Base-by-base conservation (phyloP, 768 basidiomycete species). In the Hygrocybe coccinea region DNA sequence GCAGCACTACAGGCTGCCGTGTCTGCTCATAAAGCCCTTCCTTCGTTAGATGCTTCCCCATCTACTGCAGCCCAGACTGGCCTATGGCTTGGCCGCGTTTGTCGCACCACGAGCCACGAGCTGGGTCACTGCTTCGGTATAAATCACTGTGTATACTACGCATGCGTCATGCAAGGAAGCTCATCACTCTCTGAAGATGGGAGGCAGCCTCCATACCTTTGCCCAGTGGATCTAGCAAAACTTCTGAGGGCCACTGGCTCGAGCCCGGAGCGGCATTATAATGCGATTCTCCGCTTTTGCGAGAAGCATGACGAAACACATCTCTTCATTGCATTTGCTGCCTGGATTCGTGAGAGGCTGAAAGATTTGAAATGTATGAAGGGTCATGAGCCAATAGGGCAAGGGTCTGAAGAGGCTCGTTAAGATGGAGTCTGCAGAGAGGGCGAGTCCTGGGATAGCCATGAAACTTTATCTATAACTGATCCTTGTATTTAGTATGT, bases 121-220 rank as follows among this genome's bases (percentile, higher is more conserved):
- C 56, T 76, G 43, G 67, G 78, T 50, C 78, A 79, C 65, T 70
- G 71, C 55, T 66, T 70, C 12, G 69, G 71, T 19, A 70, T 73
- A n/a, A 69, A 75, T 44, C 71, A 74, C 55, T 72, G 71, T 55
- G 65, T 70, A 2, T 73, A 70, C 52, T 72, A 70, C 44, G 71
- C 71, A 5, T 74, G 71, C 52, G 51, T 60, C n/a, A 74, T 73
- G 71, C 73, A 73, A 41, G 69, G 70, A 15, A 72, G 65, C 10
- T 60, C 68, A 2, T 65, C 59, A 5, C 58, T 74, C 3, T 59
- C 53, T 36, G 72, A 72, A 55, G 70, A 74, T 52, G 66, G 66
- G 8, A 61, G 71, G 37, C 70, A 75, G 46, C 70, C 71, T 9
- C 69, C 71, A 9, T 73, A 70, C 49, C 62, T 71, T 15, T 71